Evolutionary conservation across 306 rosid genomes (phyloP), one percentile per base, ranked within the genome.

Genomic region (Dalbergia oliveri): DNA sequence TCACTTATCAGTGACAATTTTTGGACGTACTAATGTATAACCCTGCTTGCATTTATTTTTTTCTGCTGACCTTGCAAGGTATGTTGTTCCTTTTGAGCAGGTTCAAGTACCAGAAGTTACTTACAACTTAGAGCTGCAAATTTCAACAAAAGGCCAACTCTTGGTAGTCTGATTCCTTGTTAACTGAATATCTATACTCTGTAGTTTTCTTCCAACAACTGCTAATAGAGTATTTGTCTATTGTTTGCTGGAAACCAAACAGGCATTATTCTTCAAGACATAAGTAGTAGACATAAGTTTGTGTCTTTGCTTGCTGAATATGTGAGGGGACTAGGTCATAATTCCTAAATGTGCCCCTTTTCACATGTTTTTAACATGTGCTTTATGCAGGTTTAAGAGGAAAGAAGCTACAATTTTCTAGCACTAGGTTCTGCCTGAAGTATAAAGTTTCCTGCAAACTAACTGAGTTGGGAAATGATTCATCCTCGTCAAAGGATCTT

Each of bases 311-410:
- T 82, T 72, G 66, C 62, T 50, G 69, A 65, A 14, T 79, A 65
- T 78, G 60, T 26, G 37, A 47, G 44, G 60, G 37, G 53, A 71
- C 56, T 44, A 34, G 58, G 57, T 71, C 50, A 51, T 33, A 77
- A 69, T 43, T 77, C 54, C 4, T 39, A 19, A 37, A 37, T 59
- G 64, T 74, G 19, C 4, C 39, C 43, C 54, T 68, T 21, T 15
- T 35, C 16, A 41, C 14, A 35, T 35, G 65, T 41, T 65, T 65
- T 43, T 72, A 77, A 77, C 64, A 18, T 34, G 11, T 76, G 37
- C 51, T 37, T 60, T 62, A 62, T 82, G 77, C 57, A 94, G 97
- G 88, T 70, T 70, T 85, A 66, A 88, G 71, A 19, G 59, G 78
- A 79, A 86, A 33, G 49, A 84, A 66, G n/a, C 65, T 83, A 76